These are phyloP conservation scores for Teratosphaeria destructans DNA, from an alignment of 2,329 filamentous ascomycete species.

Conservation along the genomic window DNA sequence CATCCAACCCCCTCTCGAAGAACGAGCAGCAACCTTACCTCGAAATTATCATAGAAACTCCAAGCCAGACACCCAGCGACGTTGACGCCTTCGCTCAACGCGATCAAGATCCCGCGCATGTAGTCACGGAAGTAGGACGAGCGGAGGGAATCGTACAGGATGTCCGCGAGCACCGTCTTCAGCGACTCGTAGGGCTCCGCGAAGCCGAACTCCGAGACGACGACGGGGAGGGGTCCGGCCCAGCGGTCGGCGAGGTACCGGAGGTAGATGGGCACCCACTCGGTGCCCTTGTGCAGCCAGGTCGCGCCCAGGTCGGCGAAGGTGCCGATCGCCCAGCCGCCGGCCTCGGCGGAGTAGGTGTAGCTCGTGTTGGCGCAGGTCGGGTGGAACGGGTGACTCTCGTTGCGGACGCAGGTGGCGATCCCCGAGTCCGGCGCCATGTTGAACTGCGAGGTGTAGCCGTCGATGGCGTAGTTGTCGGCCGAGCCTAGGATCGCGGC, in stretches of 20 bases:
- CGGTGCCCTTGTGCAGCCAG: conserved; percentile 27
- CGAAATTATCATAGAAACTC: conserved; percentile 29
- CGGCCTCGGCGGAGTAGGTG: conserved; percentile 17
- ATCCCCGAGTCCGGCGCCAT: conserved; percentile 27
- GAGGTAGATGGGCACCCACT: conserved; percentile 23
- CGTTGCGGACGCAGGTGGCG: conserved; percentile 27
- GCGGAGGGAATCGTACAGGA: conserved; percentile 23
- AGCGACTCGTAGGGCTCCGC: conserved; percentile 25
- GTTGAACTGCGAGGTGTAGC: conserved; percentile 28
- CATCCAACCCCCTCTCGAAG: background rate
- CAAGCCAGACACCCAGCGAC: conserved; percentile 27
- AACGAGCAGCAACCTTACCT: conserved; percentile 9
- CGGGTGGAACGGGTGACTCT: conserved; percentile 25
- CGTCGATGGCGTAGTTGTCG: conserved; percentile 30
- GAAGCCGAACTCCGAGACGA: conserved; percentile 29
- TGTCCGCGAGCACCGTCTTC: conserved; percentile 18
- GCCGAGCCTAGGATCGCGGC: conserved; percentile 21
- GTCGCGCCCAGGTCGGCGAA: conserved; percentile 20
- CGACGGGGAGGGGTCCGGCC: conserved; percentile 17
- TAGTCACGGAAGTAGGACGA: conserved; percentile 26
- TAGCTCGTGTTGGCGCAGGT: conserved; percentile 25
- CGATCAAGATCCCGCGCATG: conserved; percentile 25
- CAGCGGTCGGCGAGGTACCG: conserved; percentile 25
- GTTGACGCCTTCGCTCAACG: conserved; percentile 26
- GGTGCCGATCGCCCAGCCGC: conserved; percentile 25